Evolutionary conservation across 176 grass and related monocot species (phyloP), one percentile per base, ranked within the genome.

Genomic region (Panicum miliaceum): DNA sequence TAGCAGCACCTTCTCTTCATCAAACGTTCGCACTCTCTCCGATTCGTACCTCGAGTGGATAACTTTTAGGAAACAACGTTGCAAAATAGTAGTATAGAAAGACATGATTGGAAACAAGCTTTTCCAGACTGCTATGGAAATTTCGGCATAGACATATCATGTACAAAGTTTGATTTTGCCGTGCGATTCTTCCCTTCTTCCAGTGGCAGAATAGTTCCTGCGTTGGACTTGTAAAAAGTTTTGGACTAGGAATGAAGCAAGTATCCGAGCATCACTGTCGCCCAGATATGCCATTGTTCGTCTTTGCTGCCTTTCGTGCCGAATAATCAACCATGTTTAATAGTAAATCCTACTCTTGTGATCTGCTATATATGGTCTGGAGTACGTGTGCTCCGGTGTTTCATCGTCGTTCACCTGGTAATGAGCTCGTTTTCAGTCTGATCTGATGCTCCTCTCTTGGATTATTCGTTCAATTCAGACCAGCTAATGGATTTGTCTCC

Each of bases 241-340:
- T 82, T 60, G 38, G 67, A 82, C 52, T 72, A n/a, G n/a, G 22
- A 15, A 45, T 60, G 4, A 32, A 82, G 80, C 65, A 22, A 71
- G 80, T 56, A 61, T 61, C 67, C 9, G 0, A 42, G 14, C 9
- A 38, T 72, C 67, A 47, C 6, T n/a, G 15, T 82, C 53, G 5
- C 12, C 5, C 10, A 82, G 80, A 82, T 82, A 60, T 71, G 67
- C 52, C 1, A 2, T 25, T 60, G 53, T 67, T 58, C 16, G 47
- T 50, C 47, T 50, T 13, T 50, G 47, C 8, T 2, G 8, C 4
- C 47, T 16, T 54, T 54, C 4, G 52, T 54, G 15, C 15, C 16
- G 16, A 52, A 19, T 18, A 46, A 36, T 46, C 80, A n/a, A 71
- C 67, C 23, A 43, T 32, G 65, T 59, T 52, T 52, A 19, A 4